A percentile compares a stretch with the other conserved stretches of the same genome.
phyloP scores from a whole-genome alignment of 495 filamentous ascomycete genomes.

The Opeltia flavorubescens region DNA sequence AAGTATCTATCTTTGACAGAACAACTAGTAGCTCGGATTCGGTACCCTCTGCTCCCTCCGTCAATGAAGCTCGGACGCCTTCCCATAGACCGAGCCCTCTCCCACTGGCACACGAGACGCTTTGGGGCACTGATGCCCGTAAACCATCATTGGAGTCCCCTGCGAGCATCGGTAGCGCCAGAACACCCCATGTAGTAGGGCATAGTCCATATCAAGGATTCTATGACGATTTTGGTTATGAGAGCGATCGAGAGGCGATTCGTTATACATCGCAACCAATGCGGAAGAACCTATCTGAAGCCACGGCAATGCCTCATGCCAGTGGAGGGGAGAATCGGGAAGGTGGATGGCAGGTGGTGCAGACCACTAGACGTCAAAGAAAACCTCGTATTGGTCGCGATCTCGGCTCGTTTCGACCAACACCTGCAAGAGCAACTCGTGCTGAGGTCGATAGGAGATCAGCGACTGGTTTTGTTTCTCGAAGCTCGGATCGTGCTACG shows the following conservation, averaged over 20 bases:
- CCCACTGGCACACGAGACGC: constrained; percentile 9
- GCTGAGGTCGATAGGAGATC: constrained; percentile 21
- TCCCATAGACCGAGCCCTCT: constrained; percentile 13
- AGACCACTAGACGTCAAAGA: constrained; percentile 14
- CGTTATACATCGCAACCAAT: constrained; percentile 14
- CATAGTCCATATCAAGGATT: constrained; percentile 16
- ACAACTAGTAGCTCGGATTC: constrained; percentile 52
- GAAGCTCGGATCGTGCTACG: not conserved
- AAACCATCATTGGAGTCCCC: constrained; percentile 11
- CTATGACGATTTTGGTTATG: constrained; percentile 28
- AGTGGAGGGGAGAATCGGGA: constrained; percentile 12
- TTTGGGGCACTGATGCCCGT: constrained; percentile 9
- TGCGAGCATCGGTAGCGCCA: constrained; percentile 7
- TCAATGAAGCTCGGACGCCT: constrained; percentile 13
- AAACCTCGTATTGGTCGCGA: constrained; percentile 18
- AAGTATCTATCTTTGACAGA: constrained; percentile 59
- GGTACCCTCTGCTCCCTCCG: constrained; percentile 24
- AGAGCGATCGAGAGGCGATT: constrained; percentile 30
- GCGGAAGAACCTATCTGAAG: constrained; percentile 13
- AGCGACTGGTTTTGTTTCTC: constrained; percentile 25
- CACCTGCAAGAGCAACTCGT: constrained; percentile 16
- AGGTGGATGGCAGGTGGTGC: constrained; percentile 27
- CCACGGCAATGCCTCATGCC: constrained; percentile 16
- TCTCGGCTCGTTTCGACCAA: constrained; percentile 21
- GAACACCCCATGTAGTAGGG: constrained; percentile 19